Conservation (phyloP, 176 grass and related monocot species). For the Carex cristatella region DNA sequence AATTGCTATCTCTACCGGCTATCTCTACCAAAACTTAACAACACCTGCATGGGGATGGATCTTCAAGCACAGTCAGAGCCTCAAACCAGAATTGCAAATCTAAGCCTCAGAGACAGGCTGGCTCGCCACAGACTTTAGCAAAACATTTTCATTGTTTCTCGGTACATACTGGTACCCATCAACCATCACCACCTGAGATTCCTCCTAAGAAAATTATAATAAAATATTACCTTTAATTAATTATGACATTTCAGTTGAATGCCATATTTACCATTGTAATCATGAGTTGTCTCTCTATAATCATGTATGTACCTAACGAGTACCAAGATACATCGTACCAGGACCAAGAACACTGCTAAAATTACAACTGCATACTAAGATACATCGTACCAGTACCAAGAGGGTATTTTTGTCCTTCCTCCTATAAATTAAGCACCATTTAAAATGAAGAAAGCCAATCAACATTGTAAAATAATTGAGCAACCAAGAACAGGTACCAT, state of each 20-base stretch:
- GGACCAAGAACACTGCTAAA: background rate
- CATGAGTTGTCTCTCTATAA: background rate
- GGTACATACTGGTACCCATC: constrained; percentile 65
- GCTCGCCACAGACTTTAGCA: constrained; percentile 48
- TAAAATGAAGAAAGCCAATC: background rate
- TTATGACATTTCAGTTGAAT: background rate
- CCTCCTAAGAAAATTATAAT: constrained; percentile 24
- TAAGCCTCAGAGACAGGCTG: constrained; percentile 40
- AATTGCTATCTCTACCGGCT: too few species aligned
- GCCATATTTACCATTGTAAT: background rate
- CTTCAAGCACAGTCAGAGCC: too few species aligned
- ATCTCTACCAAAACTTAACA: too few species aligned
- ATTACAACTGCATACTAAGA: background rate
- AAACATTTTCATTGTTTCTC: constrained; percentile 34
- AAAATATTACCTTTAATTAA: background rate
- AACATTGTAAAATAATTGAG: background rate
- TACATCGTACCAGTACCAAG: background rate
- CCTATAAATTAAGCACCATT: background rate
- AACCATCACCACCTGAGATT: constrained; percentile 42
- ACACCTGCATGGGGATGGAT: too few species aligned
- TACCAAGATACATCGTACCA: too few species aligned
- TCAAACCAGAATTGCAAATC: too few species aligned
- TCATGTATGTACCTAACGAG: background rate
- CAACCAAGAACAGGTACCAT: background rate
- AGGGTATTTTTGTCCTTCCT: too few species aligned